Percentiles rank a stretch among this genome's conserved stretches.
Evolutionary conservation across 2,329 filamentous ascomycete genomes (phyloP).

Genomic region (Xylaria sp.): DNA sequence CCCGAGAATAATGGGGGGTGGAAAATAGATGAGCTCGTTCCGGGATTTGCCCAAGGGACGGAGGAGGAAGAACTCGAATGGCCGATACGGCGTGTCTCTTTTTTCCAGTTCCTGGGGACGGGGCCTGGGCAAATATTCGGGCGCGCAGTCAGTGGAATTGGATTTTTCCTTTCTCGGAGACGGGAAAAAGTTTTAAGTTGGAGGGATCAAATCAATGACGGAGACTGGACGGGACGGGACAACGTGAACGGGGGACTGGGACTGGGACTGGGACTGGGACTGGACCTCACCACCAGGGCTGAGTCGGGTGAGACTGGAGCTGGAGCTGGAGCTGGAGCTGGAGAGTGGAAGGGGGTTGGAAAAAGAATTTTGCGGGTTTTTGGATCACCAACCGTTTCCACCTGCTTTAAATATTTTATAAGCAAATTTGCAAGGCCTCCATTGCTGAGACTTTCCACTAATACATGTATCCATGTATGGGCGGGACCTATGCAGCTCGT

Average conservation of each 20-base stretch:
- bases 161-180: constrained; percentile 20
- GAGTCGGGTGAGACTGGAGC: too few relatives aligned
- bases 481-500: too few relatives aligned
- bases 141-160: not conserved
- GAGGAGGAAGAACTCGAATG: constrained; percentile 35
- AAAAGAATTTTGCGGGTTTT: constrained; percentile 36
- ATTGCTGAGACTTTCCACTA: too few relatives aligned
- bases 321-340: too few relatives aligned
- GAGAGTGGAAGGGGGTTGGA: constrained; percentile 34
- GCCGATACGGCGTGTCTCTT: constrained; percentile 23
- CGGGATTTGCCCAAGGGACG: constrained; percentile 29
- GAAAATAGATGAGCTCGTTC: constrained; percentile 34
- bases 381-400: not conserved
- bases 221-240: not conserved
- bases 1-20: constrained; percentile 32
- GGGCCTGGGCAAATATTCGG: constrained; percentile 2
- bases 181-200: constrained; percentile 31
- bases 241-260: constrained; percentile 16
- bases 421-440: too few relatives aligned
- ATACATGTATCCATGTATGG: too few relatives aligned
- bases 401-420: too few relatives aligned
- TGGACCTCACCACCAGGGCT: too few relatives aligned
- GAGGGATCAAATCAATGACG: constrained; percentile 23
- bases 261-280: too few relatives aligned
- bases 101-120: constrained; percentile 12